phyloP scores from a whole-genome alignment of 768 basidiomycete genomes.

The Lenzites betulinus region DNA sequence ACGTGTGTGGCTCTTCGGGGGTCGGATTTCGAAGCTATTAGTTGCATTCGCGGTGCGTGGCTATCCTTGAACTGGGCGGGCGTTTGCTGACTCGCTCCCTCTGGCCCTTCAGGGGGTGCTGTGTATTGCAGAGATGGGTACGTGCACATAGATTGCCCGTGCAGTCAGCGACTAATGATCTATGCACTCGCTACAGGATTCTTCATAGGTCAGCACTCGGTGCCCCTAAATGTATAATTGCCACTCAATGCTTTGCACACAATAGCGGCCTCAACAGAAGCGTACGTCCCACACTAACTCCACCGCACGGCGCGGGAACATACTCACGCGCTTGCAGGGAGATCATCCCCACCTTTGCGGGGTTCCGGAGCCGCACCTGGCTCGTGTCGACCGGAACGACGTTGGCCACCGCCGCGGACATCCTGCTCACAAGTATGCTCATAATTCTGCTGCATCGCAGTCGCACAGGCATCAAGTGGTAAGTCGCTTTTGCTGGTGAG shows the following conservation, averaged over 20 bases:
- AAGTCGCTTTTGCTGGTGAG: neutral
- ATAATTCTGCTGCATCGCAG: neutral
- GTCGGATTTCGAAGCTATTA: neutral
- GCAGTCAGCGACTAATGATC: neutral
- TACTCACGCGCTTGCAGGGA: neutral
- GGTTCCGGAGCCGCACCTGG: neutral
- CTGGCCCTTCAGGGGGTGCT: neutral
- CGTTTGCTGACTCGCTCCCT: neutral
- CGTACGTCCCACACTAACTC: neutral
- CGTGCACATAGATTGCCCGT: neutral
- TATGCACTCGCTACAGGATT: neutral
- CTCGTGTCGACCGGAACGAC: neutral
- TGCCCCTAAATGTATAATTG: too few species aligned
- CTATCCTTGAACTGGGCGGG: neutral
- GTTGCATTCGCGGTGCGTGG: neutral
- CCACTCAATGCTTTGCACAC: neutral
- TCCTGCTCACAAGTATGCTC: neutral
- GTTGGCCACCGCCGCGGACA: slow-evolving; percentile 1
- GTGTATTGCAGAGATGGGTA: neutral
- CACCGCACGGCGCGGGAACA: neutral
- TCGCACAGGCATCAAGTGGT: slow-evolving; percentile 8
- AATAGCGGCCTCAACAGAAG: neutral
- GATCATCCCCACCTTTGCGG: neutral
- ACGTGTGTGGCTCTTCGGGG: neutral
- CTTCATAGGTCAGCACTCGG: neutral